Conservation (phyloP, 192 early-diverging fungal species). For the Linderina pennispora region DNA sequence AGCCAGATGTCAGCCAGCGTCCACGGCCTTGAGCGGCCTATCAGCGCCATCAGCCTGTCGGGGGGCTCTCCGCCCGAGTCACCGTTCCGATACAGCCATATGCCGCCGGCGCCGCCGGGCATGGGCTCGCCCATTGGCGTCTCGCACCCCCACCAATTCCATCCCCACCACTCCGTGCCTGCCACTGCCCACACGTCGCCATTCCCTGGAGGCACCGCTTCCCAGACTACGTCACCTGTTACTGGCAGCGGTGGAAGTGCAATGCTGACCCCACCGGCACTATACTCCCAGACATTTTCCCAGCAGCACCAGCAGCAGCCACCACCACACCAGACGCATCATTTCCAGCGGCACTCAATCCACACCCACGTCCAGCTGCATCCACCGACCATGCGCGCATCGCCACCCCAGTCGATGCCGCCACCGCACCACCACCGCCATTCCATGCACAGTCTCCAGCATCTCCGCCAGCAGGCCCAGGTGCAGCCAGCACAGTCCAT, state of each 20-base stretch:
- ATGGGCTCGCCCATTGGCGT: too few species aligned
- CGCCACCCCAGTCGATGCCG: too few species aligned
- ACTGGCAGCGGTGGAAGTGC: constrained; percentile 7
- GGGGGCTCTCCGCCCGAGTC: constrained; percentile 36
- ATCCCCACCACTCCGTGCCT: constrained; percentile 7
- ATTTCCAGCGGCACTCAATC: constrained; percentile 33
- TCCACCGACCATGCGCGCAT: too few species aligned
- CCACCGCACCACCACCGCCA: neutral
- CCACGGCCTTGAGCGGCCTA: constrained; percentile 5
- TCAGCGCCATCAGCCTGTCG: constrained; percentile 14
- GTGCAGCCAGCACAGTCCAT: constrained; percentile 11
- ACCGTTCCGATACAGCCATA: constrained; percentile 38
- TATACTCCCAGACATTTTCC: constrained; percentile 31
- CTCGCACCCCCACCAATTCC: too few species aligned
- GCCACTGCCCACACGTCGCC: constrained; percentile 10
- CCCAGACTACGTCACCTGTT: constrained; percentile 18
- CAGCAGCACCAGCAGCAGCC: constrained; percentile 7
- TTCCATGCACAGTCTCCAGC: neutral
- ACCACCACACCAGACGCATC: constrained; percentile 9
- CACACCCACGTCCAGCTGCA: too few species aligned
- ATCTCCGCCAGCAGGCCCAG: constrained; percentile 9
- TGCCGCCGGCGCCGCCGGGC: constrained; percentile 30
- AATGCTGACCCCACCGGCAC: constrained; percentile 36
- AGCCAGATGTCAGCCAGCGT: constrained; percentile 3
- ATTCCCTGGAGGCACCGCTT: constrained; percentile 1